These are phyloP conservation scores for Kodamaea sagamina DNA, from an alignment of 805 yeast species.

Conservation along the genomic window DNA sequence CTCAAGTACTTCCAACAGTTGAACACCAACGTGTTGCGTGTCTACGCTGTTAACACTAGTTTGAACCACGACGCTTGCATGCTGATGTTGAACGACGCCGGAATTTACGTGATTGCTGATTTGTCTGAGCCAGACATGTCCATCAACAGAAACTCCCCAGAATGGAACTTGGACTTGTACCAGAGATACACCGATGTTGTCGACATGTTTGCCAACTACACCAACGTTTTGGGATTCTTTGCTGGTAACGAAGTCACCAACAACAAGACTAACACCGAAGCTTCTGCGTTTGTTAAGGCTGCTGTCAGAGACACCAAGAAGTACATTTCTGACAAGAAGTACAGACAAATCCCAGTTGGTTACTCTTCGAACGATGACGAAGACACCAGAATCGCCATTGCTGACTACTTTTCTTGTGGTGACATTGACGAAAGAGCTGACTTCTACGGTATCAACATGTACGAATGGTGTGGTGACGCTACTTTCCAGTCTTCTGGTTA, in stretches of 20 bases:
- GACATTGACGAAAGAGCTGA: constrained; percentile 62
- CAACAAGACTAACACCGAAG: constrained; percentile 76
- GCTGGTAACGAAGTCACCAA: constrained; percentile 98
- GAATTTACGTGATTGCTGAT: constrained; percentile 47
- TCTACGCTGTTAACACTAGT: constrained; percentile 43
- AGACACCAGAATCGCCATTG: constrained; percentile 73
- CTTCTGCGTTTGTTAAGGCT: constrained; percentile 94
- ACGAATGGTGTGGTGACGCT: constrained; percentile 81
- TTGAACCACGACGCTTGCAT: constrained; percentile 44
- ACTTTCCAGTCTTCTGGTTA: constrained; percentile 66
- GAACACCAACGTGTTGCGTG: constrained; percentile 46
- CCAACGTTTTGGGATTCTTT: constrained; percentile 88
- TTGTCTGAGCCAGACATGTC: constrained; percentile 72
- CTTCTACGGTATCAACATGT: constrained; percentile 84
- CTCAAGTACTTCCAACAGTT: constrained; percentile 37
- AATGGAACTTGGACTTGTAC: constrained; percentile 72
- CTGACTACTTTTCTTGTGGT: constrained; percentile 87
- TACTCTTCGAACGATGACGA: constrained; percentile 90
- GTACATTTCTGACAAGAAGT: constrained; percentile 65
- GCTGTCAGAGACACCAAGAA: constrained; percentile 86
- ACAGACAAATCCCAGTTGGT: constrained; percentile 88
- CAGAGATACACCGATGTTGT: constrained; percentile 80
- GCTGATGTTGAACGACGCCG: constrained; percentile 42
- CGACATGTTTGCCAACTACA: constrained; percentile 74
- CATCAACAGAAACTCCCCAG: constrained; percentile 73